Base-by-base conservation (phyloP, 2,329 filamentous ascomycete species). In the Pestalotiopsis sp. region DNA sequence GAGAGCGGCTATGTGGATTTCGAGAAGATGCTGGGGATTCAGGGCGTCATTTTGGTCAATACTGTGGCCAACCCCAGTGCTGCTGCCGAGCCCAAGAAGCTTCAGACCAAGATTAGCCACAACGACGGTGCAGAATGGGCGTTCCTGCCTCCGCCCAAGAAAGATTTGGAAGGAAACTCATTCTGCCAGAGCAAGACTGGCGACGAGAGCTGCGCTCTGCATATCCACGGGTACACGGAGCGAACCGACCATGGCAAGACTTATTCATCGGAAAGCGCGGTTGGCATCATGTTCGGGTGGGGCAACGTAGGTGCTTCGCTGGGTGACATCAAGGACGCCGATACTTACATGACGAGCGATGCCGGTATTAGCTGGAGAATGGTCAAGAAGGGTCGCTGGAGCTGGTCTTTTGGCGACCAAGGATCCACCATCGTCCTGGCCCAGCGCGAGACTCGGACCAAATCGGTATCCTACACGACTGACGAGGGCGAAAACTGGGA, bases 191-290 rank as follows among this genome's bases (percentile, higher is more conserved):
- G 85, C 70, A 82, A 82, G 27, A 83, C 84, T 52, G 88, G 90
- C 76, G 85, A 81, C 60, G 85, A 90, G 23, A 87, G 91, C 67
- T 99, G 97, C 78, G 92, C 93, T 3, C 85, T 99, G 68, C 94
- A 99, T 79, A 86, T 99, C 49, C 97, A 99, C 78, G 93, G 95
- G 68, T 99, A 97, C 81, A 98, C 97, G 0, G 96, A 99, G 80
- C 90, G 96, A 71, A 83, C 83, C 39, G 93, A 98, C 78, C 91
- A 91, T 75, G 85, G 91, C 61, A 93, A 95, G 78, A 97, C 93
- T 0, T 98, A 93, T 80, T 96, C 94, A 9, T 97, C 95, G 2
- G 89, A 90, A 61, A 94, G 93, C 3, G 95, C 96, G 1, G 89
- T 98, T 49, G 97, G 96, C 12, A 81, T 99, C 66, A 93, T 98